phyloP scores from a whole-genome alignment of 768 basidiomycete genomes.

The Rhizopogon vinicolor region DNA sequence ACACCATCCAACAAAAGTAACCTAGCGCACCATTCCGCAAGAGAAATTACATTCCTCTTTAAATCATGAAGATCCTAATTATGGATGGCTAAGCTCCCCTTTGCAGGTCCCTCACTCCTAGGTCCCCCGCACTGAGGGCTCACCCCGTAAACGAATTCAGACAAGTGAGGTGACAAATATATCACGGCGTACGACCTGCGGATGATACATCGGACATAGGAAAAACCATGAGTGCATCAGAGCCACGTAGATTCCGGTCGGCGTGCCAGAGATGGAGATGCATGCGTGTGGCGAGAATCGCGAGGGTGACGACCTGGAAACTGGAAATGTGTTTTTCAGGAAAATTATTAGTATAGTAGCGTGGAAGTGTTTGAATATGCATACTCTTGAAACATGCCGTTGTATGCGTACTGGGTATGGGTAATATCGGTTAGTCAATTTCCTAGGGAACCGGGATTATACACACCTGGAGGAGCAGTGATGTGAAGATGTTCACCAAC shows the following conservation, averaged over 20 bases:
- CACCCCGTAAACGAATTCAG: neutral
- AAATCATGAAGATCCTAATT: neutral
- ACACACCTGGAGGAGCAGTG: neutral
- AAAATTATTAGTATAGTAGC: neutral
- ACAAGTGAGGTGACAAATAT: neutral
- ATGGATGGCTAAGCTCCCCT: neutral
- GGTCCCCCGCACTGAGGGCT: too few relatives aligned
- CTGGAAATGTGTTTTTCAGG: neutral
- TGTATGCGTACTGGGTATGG: neutral
- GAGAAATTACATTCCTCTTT: neutral
- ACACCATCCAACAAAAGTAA: neutral
- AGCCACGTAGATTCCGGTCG: neutral
- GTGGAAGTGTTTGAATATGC: neutral
- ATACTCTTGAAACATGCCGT: neutral
- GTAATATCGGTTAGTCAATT: too few relatives aligned
- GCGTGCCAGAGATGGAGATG: neutral
- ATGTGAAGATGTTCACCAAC: neutral
- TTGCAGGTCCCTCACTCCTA: too few relatives aligned
- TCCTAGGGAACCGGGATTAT: neutral
- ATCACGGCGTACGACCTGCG: neutral
- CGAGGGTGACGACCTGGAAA: neutral
- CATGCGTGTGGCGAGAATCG: neutral
- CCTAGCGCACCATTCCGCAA: neutral
- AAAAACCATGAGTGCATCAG: neutral
- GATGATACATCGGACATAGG: neutral